Evolutionary conservation across 176 grass and related monocot genomes (phyloP), one percentile per base, ranked within the genome.

Genomic region (Rhynchospora tenuis): DNA sequence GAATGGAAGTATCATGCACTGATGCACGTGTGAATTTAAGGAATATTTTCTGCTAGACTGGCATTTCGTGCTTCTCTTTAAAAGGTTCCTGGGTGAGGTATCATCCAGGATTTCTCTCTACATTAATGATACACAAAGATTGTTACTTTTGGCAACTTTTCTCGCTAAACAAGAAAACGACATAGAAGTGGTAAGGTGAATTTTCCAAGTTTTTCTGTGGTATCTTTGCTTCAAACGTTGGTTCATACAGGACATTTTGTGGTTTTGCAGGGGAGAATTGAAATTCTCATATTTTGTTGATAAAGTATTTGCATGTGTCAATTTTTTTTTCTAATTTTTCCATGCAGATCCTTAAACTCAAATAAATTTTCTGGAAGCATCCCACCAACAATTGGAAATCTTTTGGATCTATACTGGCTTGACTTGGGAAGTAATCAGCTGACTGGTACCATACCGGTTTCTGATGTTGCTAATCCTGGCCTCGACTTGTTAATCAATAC

Each of bases 331-430:
- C 10, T 10, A 5, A 59, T 19, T 44, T 63, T 77, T 89, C 0
- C 5, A 64, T 97, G 75, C 89, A 97, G 95, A 91, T 92, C 85
- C 50, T 79, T 97, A 20, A 97, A 97, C 82, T 83, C 70, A 12
- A 97, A 97, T 61, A 74, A 67, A 33, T 97, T 97, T 81, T 81
- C 56, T 4, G 95, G 95, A 70, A 60, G 3, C 23, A 94, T 97
- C 81, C 95, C 92, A 0, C 17, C 87, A 79, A 86, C 89, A 29
- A 85, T 97, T 31, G 90, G 95, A 29, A 73, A 51, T 9, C 90
- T 97, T 14, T 78, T 88, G 0, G 92, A 91, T 6, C 74, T 97
- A 63, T 97, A 97, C 62, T 97, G 92, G 95, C 83, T 97, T 84
- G 95, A 97, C 83, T 83, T 97, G 63, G 92, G 77, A 71, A 86